These are phyloP conservation scores for Pythium phragmitis DNA, from an alignment of 352 stramenopile species.

Conservation along the genomic window DNA sequence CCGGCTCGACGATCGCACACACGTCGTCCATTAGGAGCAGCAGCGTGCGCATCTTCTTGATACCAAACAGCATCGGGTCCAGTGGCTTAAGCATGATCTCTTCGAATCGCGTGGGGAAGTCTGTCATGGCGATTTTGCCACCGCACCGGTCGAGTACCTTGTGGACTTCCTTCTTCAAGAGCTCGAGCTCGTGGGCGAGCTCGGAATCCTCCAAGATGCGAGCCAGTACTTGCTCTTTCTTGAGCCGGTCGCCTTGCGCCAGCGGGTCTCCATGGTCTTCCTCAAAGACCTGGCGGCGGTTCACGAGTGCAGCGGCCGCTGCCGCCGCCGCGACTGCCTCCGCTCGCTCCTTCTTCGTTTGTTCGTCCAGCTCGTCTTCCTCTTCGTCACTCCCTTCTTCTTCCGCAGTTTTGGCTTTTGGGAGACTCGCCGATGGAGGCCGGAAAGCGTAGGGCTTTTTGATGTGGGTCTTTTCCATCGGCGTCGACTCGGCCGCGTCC, in stretches of 20 bases:
- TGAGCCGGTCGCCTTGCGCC: constrained; percentile 22
- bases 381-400: constrained; percentile 21
- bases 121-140: constrained; percentile 45
- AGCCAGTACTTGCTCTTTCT: constrained; percentile 53
- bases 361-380: constrained; percentile 14
- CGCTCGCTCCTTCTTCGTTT: constrained; percentile 15
- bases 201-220: constrained; percentile 44
- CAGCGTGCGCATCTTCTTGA: constrained; percentile 80
- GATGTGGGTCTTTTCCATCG: constrained; percentile 57
- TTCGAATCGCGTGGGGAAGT: constrained; percentile 55
- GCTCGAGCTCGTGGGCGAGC: constrained; percentile 47
- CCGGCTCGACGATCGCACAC: constrained; percentile 45
- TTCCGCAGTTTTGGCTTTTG: background rate
- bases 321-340: constrained; percentile 7
- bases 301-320: constrained; percentile 12
- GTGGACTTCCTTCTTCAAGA: constrained; percentile 69
- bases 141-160: constrained; percentile 69
- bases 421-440: constrained; percentile 30
- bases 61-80: constrained; percentile 45
- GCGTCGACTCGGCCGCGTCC: constrained; percentile 52
- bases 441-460: constrained; percentile 43
- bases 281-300: constrained; percentile 47
- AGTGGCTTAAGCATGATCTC: constrained; percentile 72
- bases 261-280: constrained; percentile 28
- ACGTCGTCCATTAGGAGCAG: constrained; percentile 57